These are phyloP conservation scores for Neltuma alba DNA, from an alignment of 306 rosid species.

Conservation along the genomic window DNA sequence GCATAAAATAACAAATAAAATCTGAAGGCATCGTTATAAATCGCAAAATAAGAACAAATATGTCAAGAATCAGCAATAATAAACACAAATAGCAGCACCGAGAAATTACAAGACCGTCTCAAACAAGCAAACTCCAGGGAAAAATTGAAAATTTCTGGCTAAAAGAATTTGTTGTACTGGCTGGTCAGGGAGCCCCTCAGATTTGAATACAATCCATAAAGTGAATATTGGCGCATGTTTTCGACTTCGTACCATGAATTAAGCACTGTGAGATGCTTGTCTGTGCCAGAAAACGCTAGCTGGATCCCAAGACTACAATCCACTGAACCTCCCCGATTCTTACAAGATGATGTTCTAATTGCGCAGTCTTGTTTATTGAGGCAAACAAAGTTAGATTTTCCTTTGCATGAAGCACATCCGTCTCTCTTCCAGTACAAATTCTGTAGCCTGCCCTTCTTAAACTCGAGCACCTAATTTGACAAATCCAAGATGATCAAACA, in stretches of 20 bases:
- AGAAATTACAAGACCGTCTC: slow-evolving; percentile 23
- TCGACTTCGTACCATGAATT: slow-evolving; percentile 81
- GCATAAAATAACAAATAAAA: neutral
- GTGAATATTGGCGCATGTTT: slow-evolving; percentile 69
- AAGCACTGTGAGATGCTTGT: slow-evolving; percentile 66
- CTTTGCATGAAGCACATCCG: slow-evolving; percentile 62
- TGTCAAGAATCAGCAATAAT: slow-evolving; percentile 1
- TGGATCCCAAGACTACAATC: slow-evolving; percentile 80
- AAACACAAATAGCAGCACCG: neutral
- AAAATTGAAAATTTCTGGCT: neutral
- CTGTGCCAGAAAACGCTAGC: slow-evolving; percentile 70
- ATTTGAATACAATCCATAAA: slow-evolving; percentile 66
- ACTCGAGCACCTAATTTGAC: slow-evolving; percentile 65
- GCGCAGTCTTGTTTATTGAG: slow-evolving; percentile 77
- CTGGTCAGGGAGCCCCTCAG: slow-evolving; percentile 65
- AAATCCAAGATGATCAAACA: slow-evolving; percentile 23
- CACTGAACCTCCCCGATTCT: slow-evolving; percentile 62
- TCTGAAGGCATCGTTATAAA: slow-evolving; percentile 16
- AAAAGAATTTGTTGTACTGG: slow-evolving; percentile 63
- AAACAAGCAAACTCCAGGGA: slow-evolving; percentile 13
- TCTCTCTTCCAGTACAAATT: slow-evolving; percentile 76
- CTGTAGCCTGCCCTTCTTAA: slow-evolving; percentile 74
- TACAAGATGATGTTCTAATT: slow-evolving; percentile 57
- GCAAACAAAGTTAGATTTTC: slow-evolving; percentile 62
- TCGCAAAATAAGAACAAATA: neutral